Evolutionary conservation across 768 basidiomycete genomes (phyloP), one percentile per base, ranked within the genome.

Genomic region (Favolaschia claudopus): DNA sequence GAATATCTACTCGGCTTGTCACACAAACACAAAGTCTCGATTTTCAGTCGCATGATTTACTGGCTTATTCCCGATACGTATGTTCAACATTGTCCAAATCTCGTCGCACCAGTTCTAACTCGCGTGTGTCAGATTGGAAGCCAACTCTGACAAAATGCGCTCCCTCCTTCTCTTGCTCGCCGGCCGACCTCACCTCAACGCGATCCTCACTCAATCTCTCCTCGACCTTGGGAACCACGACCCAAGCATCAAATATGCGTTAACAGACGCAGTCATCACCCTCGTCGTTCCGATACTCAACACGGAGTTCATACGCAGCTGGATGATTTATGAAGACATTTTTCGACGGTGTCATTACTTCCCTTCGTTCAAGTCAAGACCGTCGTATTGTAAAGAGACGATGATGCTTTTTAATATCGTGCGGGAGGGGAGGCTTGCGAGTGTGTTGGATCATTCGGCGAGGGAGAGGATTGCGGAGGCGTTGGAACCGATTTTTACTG

Each of bases 31-130:
- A 46, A 44, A 17, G 55, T 58, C 20, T 62, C 61, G 17, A 4
- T 62, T 27, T 53, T 62, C 10, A 62, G 61, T n/a, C 55, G 61
- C 9, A 57, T 62, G 19, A 42, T 43, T 20, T 62, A 62, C 25
- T 17, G 42, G 2, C 55, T 62, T 32, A 34, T 62, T 29, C 61
- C 55, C 0, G 22, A 54, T 15, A 62, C 61, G 61, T 62, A 2
- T 4, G 61, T 62, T 5, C 17, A 1, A 13, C 12, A 25, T 22
- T 15, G 22, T n/a, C 2, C 49, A 5, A 19, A 7, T 46, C 27
- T 28, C 8, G 12, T 7, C 33, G n/a, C 0, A 19, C 27, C 28
- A 2, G 5, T 14, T 8, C 20, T 25, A 1, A 50, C 27, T 5
- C 13, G 36, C 9, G 29, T 34, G 6, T 19, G 17, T 10, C 42